Conservation (phyloP, 371 early-diverging fungal genomes). For the Umbelopsis sp. region DNA sequence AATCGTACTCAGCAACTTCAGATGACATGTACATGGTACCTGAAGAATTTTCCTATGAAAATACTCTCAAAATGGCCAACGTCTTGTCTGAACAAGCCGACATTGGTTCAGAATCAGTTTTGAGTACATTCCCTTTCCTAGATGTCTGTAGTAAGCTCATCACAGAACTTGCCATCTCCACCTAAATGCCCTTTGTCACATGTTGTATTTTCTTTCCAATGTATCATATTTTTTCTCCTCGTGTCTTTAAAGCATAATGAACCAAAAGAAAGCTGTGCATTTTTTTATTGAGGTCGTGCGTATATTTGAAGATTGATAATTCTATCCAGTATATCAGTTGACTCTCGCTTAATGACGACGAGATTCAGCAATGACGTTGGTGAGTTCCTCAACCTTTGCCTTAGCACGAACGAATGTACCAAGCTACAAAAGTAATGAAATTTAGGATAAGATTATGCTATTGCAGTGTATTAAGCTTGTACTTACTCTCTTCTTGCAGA, state of each 20-base stretch:
- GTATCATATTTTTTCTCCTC: constrained; percentile 2
- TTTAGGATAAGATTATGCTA: neutral
- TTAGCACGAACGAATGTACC: constrained; percentile 98
- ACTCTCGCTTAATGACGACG: constrained; percentile 68
- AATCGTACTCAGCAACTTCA: constrained; percentile 9
- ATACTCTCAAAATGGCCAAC: neutral
- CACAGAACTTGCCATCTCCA: constrained; percentile 80
- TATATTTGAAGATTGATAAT: neutral
- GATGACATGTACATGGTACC: constrained; percentile 11
- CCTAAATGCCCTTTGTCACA: neutral
- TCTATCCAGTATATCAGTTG: neutral
- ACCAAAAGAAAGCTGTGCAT: constrained; percentile 16
- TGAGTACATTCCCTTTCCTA: constrained; percentile 89
- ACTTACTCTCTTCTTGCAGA: constrained; percentile 95
- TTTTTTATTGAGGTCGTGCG: constrained; percentile 15
- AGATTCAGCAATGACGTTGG: constrained; percentile 91
- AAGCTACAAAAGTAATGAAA: constrained; percentile 60
- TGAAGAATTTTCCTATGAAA: constrained; percentile 16
- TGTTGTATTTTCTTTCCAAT: neutral
- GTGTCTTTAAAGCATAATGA: constrained; percentile 1
- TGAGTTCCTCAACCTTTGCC: constrained; percentile 98
- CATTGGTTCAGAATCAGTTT: constrained; percentile 45
- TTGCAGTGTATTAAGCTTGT: neutral
- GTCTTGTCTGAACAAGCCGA: constrained; percentile 15
- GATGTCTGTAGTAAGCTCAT: constrained; percentile 94